phyloP scores from a whole-genome alignment of 2,329 filamentous ascomycete species.

The Basipetospora sp. region DNA sequence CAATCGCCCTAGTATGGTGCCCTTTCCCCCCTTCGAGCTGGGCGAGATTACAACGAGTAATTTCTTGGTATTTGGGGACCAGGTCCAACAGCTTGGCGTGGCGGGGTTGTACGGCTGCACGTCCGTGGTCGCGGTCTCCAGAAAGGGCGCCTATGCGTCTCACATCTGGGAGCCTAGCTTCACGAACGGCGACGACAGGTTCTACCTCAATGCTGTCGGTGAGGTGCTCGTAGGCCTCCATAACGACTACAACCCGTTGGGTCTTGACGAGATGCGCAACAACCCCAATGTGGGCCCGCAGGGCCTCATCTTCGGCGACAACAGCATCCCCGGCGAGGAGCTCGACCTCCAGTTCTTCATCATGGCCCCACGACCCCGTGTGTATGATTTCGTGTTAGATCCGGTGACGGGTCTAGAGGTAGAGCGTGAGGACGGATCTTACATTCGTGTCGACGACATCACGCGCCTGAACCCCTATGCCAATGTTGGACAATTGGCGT shows the following conservation, averaged over 20 bases:
- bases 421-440: too few species aligned
- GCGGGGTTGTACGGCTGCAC: slow-evolving; percentile 7
- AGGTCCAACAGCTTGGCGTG: neutral
- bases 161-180: slow-evolving; percentile 5
- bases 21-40: neutral
- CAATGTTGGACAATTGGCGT: neutral
- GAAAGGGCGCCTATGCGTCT: slow-evolving; percentile 3
- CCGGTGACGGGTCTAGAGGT: too few species aligned
- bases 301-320: slow-evolving; percentile 3
- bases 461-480: neutral
- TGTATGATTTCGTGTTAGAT: neutral
- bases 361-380: neutral
- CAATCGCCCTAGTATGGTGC: neutral
- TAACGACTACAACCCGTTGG: neutral
- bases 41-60: slow-evolving; percentile 1
- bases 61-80: neutral
- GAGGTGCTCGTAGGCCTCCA: neutral
- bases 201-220: neutral
- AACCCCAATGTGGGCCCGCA: neutral
- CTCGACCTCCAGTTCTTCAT: slow-evolving; percentile 3
- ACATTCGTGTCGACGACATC: neutral
- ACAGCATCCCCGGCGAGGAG: neutral
- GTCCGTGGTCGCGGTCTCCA: slow-evolving; percentile 4
- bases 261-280: slow-evolving; percentile 1
- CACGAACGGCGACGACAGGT: neutral